Evolutionary conservation across 2,329 filamentous ascomycete species (phyloP).

Genomic region (Blastomyces emzantsi): DNA sequence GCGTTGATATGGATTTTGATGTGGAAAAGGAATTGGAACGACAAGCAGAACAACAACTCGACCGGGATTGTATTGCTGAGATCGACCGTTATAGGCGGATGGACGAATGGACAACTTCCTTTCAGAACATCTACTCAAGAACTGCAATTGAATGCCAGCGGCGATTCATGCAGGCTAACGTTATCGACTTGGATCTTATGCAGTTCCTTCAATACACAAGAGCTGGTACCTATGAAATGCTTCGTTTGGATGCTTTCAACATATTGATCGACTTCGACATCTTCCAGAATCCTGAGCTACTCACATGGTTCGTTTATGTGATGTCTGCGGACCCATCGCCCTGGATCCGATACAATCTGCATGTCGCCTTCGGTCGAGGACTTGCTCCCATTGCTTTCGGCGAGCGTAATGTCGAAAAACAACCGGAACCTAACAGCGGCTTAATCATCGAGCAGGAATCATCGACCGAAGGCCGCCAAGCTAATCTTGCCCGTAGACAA

Average conservation of each 20-base stretch:
- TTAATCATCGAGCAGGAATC: constrained; percentile 52
- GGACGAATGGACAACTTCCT: constrained; percentile 59
- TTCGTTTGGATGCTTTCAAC: constrained; percentile 51
- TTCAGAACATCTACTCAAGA: constrained; percentile 54
- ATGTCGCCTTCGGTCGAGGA: constrained; percentile 45
- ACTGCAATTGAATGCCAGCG: constrained; percentile 53
- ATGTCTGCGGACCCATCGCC: constrained; percentile 50
- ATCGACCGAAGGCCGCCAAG: constrained; percentile 43
- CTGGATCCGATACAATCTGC: constrained; percentile 47
- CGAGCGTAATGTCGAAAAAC: constrained; percentile 30
- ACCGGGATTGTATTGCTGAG: constrained; percentile 50
- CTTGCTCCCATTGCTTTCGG: constrained; percentile 53
- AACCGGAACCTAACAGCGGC: constrained; percentile 28
- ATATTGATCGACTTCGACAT: constrained; percentile 50
- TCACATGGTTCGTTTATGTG: constrained; percentile 49
- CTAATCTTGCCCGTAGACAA: constrained; percentile 46
- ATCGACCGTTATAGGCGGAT: constrained; percentile 55
- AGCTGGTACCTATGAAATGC: constrained; percentile 50
- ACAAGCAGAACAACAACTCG: constrained; percentile 46
- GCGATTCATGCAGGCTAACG: constrained; percentile 45
- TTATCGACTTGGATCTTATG: constrained; percentile 44
- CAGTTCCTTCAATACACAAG: constrained; percentile 55
- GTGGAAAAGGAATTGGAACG: constrained; percentile 42
- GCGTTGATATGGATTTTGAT: constrained; percentile 38
- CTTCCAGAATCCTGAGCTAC: constrained; percentile 42